Evolutionary conservation across 1,284 basidiomycete genomes (phyloP), one percentile per base, ranked within the genome.

Genomic region (Cerioporus squamosus): DNA sequence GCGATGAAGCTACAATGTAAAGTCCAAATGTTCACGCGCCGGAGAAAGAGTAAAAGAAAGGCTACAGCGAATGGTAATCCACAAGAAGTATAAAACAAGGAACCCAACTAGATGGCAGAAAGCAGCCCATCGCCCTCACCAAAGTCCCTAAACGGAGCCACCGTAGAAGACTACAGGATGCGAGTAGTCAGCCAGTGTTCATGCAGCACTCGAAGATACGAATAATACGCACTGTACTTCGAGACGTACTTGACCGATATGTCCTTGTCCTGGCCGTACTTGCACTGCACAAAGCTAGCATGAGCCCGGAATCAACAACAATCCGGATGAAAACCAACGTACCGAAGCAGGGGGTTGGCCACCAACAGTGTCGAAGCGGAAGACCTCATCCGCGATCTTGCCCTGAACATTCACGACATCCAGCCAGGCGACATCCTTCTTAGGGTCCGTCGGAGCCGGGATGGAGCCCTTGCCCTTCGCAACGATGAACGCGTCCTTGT

Each of bases 331-430:
- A 29, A 22, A 50, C 17, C 18, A 17, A 72, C 77, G 69, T 65
- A 82, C 82, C 15, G 76, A 76, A n/a, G 80, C 62, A 33, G 87
- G 85, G 14, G 87, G 84, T 68, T 87, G 84, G n/a, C 88, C 87
- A 36, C 75, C 78, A 22, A 77, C 75, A 9, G 87, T 90, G 66
- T 86, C 79, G 10, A 82, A 74, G 50, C 87, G 74, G 74, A 80
- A 86, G 6, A 88, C 75, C 52, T 78, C 71, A 53, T 74, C 75
- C 3, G 86, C 84, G 36, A 88, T 71, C 2, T 72, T 66, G 3
- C 86, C 86, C 42, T 79, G 61, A 12, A 82, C 71, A 38, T 70
- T 71, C 26, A 72, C 76, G 23, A 90, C 73, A 56, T 80, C 70
- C 18, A 89, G 74, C 83, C 85, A 87, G 61, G 84, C 79, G 29